Conservation (phyloP, 768 basidiomycete genomes). For the Tulasnella sp. region DNA sequence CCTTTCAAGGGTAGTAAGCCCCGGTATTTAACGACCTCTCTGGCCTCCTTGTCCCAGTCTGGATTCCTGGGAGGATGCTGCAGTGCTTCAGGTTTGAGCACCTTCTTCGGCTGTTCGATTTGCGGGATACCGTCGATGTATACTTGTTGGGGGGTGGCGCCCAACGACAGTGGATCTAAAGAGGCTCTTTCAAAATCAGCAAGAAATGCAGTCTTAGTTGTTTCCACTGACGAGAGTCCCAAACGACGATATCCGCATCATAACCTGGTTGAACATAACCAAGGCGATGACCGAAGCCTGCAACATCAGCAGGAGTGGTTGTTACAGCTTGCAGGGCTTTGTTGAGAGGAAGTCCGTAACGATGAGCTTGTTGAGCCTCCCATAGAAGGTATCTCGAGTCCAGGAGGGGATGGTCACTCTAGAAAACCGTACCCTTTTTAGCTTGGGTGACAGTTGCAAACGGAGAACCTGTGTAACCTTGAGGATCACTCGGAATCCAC, state of each 20-base stretch:
- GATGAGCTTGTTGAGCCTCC: constrained; percentile 48
- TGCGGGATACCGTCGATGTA: constrained; percentile 84
- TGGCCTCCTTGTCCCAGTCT: constrained; percentile 65
- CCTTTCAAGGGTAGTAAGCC: constrained; percentile 66
- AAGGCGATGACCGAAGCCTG: constrained; percentile 72
- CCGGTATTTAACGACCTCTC: constrained; percentile 56
- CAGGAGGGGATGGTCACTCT: constrained; percentile 45
- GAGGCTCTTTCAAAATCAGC: constrained; percentile 32
- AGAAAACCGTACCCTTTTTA: not conserved
- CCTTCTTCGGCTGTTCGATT: constrained; percentile 45
- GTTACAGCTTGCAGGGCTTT: constrained; percentile 51
- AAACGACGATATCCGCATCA: constrained; percentile 53
- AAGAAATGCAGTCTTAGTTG: constrained; percentile 32
- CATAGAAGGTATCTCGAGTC: constrained; percentile 73
- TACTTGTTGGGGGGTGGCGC: constrained; percentile 75
- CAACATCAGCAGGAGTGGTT: constrained; percentile 60
- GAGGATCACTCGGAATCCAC: constrained; percentile 66
- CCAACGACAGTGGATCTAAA: constrained; percentile 64
- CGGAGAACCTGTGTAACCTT: constrained; percentile 48
- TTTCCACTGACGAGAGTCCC: constrained; percentile 37
- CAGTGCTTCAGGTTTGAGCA: constrained; percentile 51
- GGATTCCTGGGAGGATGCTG: constrained; percentile 61
- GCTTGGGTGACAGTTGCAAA: not conserved
- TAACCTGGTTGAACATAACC: constrained; percentile 67
- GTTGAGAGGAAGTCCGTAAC: constrained; percentile 28